phyloP scores from a whole-genome alignment of 2,329 filamentous ascomycete species.

The Alternaria infectoria region DNA sequence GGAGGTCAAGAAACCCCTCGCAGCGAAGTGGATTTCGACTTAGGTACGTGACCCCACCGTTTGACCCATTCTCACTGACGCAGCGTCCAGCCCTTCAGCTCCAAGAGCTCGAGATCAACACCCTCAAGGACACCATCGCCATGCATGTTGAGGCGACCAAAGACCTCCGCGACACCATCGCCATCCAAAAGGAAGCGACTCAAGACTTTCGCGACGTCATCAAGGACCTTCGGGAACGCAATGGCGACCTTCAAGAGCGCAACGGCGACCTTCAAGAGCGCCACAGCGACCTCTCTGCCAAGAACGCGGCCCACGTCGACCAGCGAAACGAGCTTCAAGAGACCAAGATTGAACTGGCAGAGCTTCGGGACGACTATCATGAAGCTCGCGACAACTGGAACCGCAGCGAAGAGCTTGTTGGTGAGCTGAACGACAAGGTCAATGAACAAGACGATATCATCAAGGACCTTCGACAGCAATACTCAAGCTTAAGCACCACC shows the following conservation, averaged over 20 bases:
- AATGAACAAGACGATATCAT: too few species aligned
- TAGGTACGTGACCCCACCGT: background rate
- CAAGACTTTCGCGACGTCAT: background rate
- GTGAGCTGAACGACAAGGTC: too few species aligned
- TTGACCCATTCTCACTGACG: background rate
- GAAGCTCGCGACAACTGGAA: background rate
- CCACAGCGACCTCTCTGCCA: background rate
- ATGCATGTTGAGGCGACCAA: background rate
- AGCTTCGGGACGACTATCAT: rapidly evolving
- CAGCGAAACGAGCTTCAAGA: background rate
- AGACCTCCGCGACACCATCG: background rate
- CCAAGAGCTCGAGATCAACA: background rate
- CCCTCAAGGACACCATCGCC: background rate
- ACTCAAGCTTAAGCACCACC: too few species aligned
- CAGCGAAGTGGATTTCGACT: background rate
- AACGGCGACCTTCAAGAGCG: background rate
- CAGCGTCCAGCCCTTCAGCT: background rate
- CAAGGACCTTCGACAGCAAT: too few species aligned
- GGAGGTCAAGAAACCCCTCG: background rate
- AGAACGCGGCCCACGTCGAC: background rate
- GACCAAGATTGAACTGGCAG: background rate
- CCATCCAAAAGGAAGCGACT: background rate
- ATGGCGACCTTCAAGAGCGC: background rate
- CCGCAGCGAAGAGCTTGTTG: rapidly evolving
- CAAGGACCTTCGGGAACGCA: background rate